phyloP scores from a whole-genome alignment of 2,329 filamentous ascomycete species.

The Lachnellula arida region DNA sequence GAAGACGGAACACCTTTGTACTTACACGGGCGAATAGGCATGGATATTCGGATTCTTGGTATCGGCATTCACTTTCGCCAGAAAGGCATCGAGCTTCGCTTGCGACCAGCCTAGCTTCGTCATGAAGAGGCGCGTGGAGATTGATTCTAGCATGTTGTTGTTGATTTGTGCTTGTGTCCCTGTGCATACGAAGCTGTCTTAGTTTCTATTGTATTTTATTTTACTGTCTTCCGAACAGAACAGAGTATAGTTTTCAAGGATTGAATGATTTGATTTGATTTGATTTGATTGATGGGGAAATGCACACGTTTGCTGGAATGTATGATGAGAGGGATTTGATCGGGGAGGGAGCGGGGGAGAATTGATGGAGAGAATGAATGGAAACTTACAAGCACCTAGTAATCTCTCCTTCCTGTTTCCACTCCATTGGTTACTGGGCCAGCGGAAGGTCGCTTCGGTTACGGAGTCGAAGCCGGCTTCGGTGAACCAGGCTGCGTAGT shows the following conservation, averaged over 20 bases:
- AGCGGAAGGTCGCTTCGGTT: conserved; percentile 41
- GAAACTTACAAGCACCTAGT: conserved; percentile 32
- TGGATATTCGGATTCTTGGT: conserved; percentile 1
- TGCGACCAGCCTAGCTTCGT: conserved; percentile 2
- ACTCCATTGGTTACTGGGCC: conserved; percentile 49
- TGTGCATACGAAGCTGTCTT: background rate
- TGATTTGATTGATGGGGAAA: background rate
- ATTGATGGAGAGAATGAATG: too few relatives aligned
- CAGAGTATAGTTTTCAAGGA: too few relatives aligned
- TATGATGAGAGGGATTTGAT: background rate
- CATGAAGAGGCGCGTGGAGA: conserved; percentile 1
- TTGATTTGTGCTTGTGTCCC: conserved; percentile 1
- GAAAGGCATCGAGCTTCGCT: background rate
- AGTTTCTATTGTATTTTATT: too few relatives aligned
- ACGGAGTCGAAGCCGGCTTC: conserved; percentile 50
- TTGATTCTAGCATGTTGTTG: background rate
- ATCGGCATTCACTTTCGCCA: background rate
- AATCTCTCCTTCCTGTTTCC: conserved; percentile 47
- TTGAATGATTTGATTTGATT: too few relatives aligned
- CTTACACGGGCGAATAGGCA: conserved; percentile 1
- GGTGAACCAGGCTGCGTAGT: conserved; percentile 33
- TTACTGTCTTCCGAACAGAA: too few relatives aligned
- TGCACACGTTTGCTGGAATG: background rate
- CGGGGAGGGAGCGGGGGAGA: background rate
- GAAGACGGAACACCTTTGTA: background rate